A percentile compares a stretch with the other conserved stretches of the same genome.
Evolutionary conservation across 2,329 filamentous ascomycete genomes (phyloP).

Genomic region (Fonsecaea pedrosoi): DNA sequence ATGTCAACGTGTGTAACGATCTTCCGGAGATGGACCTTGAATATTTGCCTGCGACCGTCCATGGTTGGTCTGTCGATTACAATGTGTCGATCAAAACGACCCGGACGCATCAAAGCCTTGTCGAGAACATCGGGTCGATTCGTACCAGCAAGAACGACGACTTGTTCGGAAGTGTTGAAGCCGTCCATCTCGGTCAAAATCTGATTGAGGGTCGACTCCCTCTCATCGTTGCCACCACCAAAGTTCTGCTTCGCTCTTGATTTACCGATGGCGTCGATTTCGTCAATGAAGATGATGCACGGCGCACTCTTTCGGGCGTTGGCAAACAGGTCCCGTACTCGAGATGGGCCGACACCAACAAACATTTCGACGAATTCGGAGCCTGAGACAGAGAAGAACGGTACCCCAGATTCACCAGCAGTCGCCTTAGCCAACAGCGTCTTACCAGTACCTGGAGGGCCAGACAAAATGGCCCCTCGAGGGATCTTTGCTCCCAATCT

Average conservation of each 20-base stretch:
- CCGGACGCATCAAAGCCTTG: slow-evolving; percentile 93
- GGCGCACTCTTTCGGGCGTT: slow-evolving; percentile 95
- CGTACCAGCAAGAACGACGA: slow-evolving; percentile 95
- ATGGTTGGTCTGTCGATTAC: slow-evolving; percentile 94
- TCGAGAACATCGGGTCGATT: slow-evolving; percentile 95
- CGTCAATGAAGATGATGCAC: slow-evolving; percentile 99
- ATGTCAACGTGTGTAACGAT: slow-evolving; percentile 92
- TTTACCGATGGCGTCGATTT: slow-evolving; percentile 97
- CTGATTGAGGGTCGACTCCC: slow-evolving; percentile 95
- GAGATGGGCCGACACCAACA: slow-evolving; percentile 94
- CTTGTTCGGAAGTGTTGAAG: slow-evolving; percentile 95
- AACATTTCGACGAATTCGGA: slow-evolving; percentile 99
- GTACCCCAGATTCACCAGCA: slow-evolving; percentile 93
- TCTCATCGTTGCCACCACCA: slow-evolving; percentile 93
- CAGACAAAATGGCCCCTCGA: slow-evolving; percentile 92
- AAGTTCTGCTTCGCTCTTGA: slow-evolving; percentile 83
- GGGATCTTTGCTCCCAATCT: slow-evolving; percentile 97
- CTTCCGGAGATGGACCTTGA: slow-evolving; percentile 90
- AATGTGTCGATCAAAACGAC: slow-evolving; percentile 96
- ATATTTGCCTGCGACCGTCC: slow-evolving; percentile 95
- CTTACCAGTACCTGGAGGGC: slow-evolving; percentile 98
- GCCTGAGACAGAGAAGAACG: slow-evolving; percentile 97
- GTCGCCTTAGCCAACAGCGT: slow-evolving; percentile 96
- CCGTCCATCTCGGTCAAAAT: slow-evolving; percentile 99
- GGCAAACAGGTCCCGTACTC: slow-evolving; percentile 92